Evolutionary conservation across 371 early-diverging fungal genomes (phyloP), one percentile per base, ranked within the genome.

Genomic region (Lichtheimia hyalospora): DNA sequence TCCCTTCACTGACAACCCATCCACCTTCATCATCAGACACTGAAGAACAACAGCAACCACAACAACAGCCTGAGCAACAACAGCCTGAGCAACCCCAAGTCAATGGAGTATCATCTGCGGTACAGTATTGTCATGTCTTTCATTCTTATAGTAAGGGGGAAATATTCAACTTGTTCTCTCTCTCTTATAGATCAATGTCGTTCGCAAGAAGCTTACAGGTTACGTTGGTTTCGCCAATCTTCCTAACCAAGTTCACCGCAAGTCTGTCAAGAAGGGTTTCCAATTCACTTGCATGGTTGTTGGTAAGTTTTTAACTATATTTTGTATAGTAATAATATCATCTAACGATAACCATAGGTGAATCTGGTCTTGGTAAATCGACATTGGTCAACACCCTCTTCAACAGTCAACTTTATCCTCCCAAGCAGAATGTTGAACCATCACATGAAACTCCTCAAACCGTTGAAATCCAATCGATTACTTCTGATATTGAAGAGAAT

Each of bases 361-460:
- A 97, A 85, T 92, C 96, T 54, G 99, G 99, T 52, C 87, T 99
- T 52, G 99, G 99, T 60, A 97, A 99, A 82, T 95, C 99, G n/a
- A 99, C 99, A n/a, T 83, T 99, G 20, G 91, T 99, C 66, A 99
- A 98, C 88, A 97, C 99, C 40, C 83, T 99, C 58, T 99, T 99
- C 84, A 94, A 93, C 77, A 89, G 94, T 34, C 81, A 88, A 54
- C 77, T 99, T 27, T 96, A 97, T 79, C 96, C 96, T 34, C 82
- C 86, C 54, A 89, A 87, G 69, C 92, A 95, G 64, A 77, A 85
- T 63, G 85, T 87, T 63, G 91, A 90, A 61, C 89, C 89, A 25
- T 82, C 92, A 10, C 84, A 85, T 44, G 96, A 96, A 60, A 88
- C 90, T 20, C 90, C 91, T 57, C 94, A 95, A 74, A 95, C 96